Percentiles rank a stretch among this genome's conserved stretches.
Evolutionary conservation across 257 asterid genomes (phyloP).

Genomic region (Solanum etuberosum): DNA sequence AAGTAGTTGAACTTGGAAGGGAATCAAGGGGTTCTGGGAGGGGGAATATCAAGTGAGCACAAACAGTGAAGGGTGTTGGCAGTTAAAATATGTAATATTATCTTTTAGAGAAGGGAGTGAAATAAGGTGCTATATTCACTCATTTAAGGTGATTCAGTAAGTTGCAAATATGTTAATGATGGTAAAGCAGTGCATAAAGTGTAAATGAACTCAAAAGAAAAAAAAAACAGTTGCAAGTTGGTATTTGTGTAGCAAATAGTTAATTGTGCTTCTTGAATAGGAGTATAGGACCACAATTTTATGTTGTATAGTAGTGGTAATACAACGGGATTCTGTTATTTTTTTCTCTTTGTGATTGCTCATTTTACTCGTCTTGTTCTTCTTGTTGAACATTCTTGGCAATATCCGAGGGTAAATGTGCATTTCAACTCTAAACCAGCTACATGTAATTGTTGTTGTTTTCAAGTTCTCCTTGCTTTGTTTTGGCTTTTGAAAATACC

Average conservation of each 20-base stretch:
- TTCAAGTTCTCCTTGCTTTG: not conserved
- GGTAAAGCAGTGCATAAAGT: not conserved
- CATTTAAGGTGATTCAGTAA: not conserved
- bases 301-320: not conserved
- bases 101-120: not conserved
- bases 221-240: not conserved
- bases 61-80: not conserved
- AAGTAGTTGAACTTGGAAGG: not conserved
- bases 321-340: not conserved
- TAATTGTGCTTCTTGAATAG: not conserved
- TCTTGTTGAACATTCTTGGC: not conserved
- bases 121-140: not conserved
- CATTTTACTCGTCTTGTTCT: not conserved
- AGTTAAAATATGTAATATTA: not conserved
- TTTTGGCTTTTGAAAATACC: too few relatives aligned
- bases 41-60: not conserved
- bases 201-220: not conserved
- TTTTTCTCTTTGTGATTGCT: not conserved
- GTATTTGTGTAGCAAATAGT: not conserved
- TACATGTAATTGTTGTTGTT: not conserved
- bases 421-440: not conserved
- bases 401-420: not conserved
- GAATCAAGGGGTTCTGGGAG: not conserved
- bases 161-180: not conserved
- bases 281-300: not conserved